Conservation (phyloP, 257 asterid species). For the Lycium ferocissimum region DNA sequence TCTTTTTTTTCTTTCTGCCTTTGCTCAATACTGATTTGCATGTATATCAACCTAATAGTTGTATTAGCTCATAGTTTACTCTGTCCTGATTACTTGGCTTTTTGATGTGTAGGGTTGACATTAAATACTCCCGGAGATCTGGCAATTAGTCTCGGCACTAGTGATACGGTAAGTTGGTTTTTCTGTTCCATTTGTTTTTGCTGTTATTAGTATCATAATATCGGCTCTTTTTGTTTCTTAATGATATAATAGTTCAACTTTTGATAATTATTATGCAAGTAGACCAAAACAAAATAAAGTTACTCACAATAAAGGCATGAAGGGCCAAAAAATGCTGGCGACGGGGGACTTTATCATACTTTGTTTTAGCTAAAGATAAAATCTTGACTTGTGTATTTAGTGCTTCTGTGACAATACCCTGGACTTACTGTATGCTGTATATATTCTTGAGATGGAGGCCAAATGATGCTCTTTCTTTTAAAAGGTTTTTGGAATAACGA, state of each 20-base stretch:
- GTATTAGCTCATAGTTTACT: background rate
- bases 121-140: slow-evolving; percentile 90
- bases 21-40: background rate
- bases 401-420: background rate
- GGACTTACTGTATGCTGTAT: background rate
- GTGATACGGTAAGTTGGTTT: slow-evolving; percentile 77
- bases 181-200: slow-evolving; percentile 5
- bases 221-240: background rate
- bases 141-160: slow-evolving; percentile 94
- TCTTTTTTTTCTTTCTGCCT: background rate
- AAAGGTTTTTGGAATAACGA: slow-evolving; percentile 85
- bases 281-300: background rate
- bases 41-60: background rate
- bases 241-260: background rate
- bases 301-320: background rate
- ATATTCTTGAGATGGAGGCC: background rate
- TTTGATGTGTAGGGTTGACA: slow-evolving; percentile 62
- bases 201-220: background rate
- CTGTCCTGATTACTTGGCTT: background rate
- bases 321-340: background rate
- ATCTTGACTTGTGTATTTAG: background rate
- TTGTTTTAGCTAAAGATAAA: background rate
- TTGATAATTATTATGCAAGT: background rate
- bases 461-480: background rate
- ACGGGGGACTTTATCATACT: background rate